These are phyloP conservation scores for Colletotrichum spaethianum DNA, from an alignment of 2,329 filamentous ascomycete genomes.

Conservation along the genomic window DNA sequence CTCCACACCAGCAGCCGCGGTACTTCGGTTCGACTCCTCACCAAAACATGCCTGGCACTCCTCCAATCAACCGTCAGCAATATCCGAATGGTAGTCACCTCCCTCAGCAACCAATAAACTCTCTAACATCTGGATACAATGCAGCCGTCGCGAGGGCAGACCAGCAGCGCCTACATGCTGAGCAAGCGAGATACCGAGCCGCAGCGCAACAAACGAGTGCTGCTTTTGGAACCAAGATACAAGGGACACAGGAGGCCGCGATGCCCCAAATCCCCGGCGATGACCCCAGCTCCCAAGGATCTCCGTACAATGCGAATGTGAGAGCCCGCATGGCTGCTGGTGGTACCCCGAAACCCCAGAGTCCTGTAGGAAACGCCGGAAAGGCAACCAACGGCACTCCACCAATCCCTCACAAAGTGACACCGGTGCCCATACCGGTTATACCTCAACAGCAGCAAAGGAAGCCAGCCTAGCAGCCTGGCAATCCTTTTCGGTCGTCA, in stretches of 20 bases:
- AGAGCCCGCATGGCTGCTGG: conserved; percentile 55
- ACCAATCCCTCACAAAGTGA: conserved; percentile 57
- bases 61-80: conserved; percentile 43
- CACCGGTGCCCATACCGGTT: conserved; percentile 59
- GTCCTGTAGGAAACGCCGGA: conserved; percentile 35
- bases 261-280: conserved; percentile 56
- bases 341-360: conserved; percentile 53
- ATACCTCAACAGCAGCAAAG: conserved; percentile 56
- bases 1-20: conserved; percentile 39
- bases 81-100: conserved; percentile 52
- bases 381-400: conserved; percentile 52
- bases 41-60: conserved; percentile 47
- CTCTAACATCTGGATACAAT: conserved; percentile 33
- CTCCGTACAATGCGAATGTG: conserved; percentile 52
- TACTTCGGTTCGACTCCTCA: conserved; percentile 46
- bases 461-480: conserved; percentile 32
- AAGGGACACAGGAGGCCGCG: conserved; percentile 62
- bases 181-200: conserved; percentile 65
- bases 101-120: conserved; percentile 47
- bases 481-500: neutral
- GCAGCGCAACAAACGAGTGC: conserved; percentile 60
- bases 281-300: conserved; percentile 49
- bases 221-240: conserved; percentile 58
- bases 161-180: conserved; percentile 55
- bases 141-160: conserved; percentile 31